Base-by-base conservation (phyloP, 352 stramenopile species). In the Phytophthora rubi region DNA sequence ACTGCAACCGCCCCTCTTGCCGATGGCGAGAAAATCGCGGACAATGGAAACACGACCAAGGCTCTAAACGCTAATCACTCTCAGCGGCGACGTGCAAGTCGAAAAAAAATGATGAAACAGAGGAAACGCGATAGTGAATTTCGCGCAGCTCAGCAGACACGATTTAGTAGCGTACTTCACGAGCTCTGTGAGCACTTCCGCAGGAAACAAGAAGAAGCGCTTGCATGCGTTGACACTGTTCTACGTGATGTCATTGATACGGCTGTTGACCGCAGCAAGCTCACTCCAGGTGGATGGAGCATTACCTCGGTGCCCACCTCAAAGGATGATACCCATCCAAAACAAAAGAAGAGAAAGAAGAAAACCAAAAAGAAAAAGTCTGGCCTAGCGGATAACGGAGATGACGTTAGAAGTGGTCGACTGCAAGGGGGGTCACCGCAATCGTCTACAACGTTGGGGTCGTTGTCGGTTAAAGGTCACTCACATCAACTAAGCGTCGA, bases 81-180 rank as follows among this genome's bases (percentile, higher is more conserved):
- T 2, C 79, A 91, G 49, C 76, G 82, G 30, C 81, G 86, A 2
- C 77, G 85, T 64, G 83, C 86, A 39, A 85, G 81, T 28, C 73
- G 85, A 16, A 92, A 94, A 57, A 91, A 89, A 49, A 71, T 86
- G 51, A 68, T 86, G 8, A 93, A 93, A 67, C 80, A 88, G 56
- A 70, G 79, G 26, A 88, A 86, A 4, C 77, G 76, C 1, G 81
- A 88, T 1, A 61, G 56, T 7, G 75, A 86, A 69, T 63, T 64
- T 5, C 75, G 73, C 3, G 37, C 54, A 23, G 42, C 61, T 6
- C 86, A 93, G 37, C 75, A 82, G 35, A 53, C 32, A 9, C 69
- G 75, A n/a, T 76, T 92, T 12, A 74, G 70, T 6, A 57, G 39
- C 16, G 77, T 85, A 3, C 70, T 92, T 9, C 73, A 49, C 7